These are phyloP conservation scores for Sarcomyxa edulis DNA, from an alignment of 768 basidiomycete genomes.

Conservation along the genomic window DNA sequence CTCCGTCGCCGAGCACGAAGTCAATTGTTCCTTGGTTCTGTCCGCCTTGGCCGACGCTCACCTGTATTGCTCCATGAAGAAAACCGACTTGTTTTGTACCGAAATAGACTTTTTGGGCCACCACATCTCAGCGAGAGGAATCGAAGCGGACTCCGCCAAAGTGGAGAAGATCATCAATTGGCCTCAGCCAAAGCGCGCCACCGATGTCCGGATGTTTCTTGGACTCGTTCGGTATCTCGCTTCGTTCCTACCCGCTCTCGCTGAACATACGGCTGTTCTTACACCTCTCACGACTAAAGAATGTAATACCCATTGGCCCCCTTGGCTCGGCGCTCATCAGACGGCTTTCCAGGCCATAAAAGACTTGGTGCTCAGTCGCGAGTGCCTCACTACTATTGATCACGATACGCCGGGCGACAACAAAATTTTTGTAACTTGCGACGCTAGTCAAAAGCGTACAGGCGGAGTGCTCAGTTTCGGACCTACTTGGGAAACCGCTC, in stretches of 20 bases:
- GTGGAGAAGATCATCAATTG: conserved; percentile 16
- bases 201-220: not conserved
- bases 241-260: conserved; percentile 7
- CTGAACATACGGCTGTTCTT: conserved; percentile 12
- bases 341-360: conserved; percentile 15
- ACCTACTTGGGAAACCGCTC: no score
- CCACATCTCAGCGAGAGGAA: conserved; percentile 17
- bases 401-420: conserved; percentile 22
- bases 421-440: conserved; percentile 14
- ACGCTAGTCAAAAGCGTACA: conserved; percentile 25
- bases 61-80: no score
- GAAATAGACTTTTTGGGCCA: conserved; percentile 23
- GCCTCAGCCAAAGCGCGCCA: conserved; percentile 11
- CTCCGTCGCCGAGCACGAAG: no score
- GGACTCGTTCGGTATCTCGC: not conserved
- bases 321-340: conserved; percentile 12
- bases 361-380: no score
- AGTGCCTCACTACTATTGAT: no score
- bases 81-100: no score
- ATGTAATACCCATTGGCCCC: conserved; percentile 6
- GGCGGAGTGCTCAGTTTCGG: no score
- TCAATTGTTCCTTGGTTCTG: conserved; percentile 20
- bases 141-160: conserved; percentile 16
- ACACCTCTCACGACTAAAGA: no score
- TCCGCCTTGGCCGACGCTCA: conserved; percentile 13